Evolutionary conservation across 768 basidiomycete genomes (phyloP), one percentile per base, ranked within the genome.

Genomic region (Boletus patriciae): DNA sequence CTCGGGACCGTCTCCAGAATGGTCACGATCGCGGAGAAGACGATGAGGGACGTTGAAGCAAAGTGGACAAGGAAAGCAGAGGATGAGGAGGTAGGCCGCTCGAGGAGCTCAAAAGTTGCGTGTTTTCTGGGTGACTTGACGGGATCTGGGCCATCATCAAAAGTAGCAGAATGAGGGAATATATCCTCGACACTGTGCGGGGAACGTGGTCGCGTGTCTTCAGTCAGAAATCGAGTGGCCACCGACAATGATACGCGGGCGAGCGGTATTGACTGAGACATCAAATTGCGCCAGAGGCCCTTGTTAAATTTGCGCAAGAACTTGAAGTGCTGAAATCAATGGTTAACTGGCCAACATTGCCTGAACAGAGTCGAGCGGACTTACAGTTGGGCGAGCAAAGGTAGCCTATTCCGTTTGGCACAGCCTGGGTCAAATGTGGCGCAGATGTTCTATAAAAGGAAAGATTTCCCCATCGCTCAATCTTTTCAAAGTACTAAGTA

Each of bases 1-100:
- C 83, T 80, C 0, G 88, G 90, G 1, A 92, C 85, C 0, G 91
- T 92, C 70, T 92, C 90, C 25, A 92, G 74, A 5, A 91, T 78
- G 0, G 90, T 92, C 27, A 92, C 83, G 38, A 89, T 60, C 1
- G 90, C 90, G 1, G 87, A 89, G 59, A 87, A 70, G 3, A 91
- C 67, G 59, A 95, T 94, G 41, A 90, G 77, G 13, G 78, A 79
- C 0, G 90, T 92, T 29, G 82, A 83, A 48, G 84, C 68, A 61
- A 89, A 74, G 69, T 94, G 90, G 2, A 94, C 68, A 25, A 89
- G 67, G 69, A 94, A 92, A 0, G 93, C 93, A 1, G 87, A 77
- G 1, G 79, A 72, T 0, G 89, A 92, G 0, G 89, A 87, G 8
- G 86, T 85, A 0, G 93, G 92, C 52, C 83, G 85, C 63, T 95